Base-by-base conservation (phyloP, 129 eudicot species). In the Glebionis coronaria region DNA sequence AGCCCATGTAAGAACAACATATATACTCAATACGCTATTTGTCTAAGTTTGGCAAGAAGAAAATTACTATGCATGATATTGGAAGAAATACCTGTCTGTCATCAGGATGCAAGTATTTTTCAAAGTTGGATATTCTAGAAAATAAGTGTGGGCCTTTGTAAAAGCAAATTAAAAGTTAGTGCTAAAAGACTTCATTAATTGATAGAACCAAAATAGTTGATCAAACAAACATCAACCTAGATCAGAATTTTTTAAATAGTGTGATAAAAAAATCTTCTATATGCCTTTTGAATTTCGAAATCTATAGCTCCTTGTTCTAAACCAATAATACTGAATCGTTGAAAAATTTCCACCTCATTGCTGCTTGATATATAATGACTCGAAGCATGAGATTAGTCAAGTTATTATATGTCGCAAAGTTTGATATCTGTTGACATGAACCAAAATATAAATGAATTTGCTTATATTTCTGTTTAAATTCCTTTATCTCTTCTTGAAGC, bases 21-120 rank as follows among this genome's bases (percentile, higher is more conserved):
- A 42, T 58, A 54, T 6, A 23, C 7, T 53, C 4, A n/a, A 61
- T 46, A 45, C 16, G 19, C 18, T 18, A 56, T 20, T 5, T 16
- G 25, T 54, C 25, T 3, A n/a, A 73, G 42, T 15, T 65, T 44
- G 15, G 56, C 18, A 44, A 51, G 28, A 9, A 9, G 51, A 15
- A 68, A 60, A 59, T 47, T 12, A 61, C 60, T 44, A 62, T 4
- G 20, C n/a, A 59, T 12, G 51, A 47, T 21, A 65, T 25, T 8
- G 59, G 62, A 61, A 54, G 55, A 53, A 29, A 40, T 85, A 92
- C 98, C 98, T 88, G 98, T 67, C 96, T 78, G 73, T 96, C 98
- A 88, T 92, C 98, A 19, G 96, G 98, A 80, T 92, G 98, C 70
- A 96, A 95, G 73, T 92, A 92, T 66, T 92, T 92, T 78, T 88